Evolutionary conservation across 1,284 basidiomycete genomes (phyloP), one percentile per base, ranked within the genome.

Genomic region (Chiua sp.): DNA sequence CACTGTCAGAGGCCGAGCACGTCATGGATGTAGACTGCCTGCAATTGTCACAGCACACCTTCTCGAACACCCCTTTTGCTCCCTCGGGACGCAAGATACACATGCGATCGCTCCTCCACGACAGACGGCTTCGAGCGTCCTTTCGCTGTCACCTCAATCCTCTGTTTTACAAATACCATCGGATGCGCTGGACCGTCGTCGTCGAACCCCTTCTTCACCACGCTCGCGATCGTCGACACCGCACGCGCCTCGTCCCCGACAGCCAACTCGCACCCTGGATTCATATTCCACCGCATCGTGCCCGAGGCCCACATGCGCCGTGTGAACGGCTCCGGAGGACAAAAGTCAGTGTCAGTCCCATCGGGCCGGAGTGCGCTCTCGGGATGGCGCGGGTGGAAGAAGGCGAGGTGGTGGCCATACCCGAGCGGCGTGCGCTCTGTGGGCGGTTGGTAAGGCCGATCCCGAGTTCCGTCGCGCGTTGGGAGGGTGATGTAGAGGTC

Each of bases 301-400:
- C 93, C 92, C 23, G 89, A 85, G 1, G 90, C 92, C 92, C 93
- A 94, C 92, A 94, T 94, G 22, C 93, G 80, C 48, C 90, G 81
- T 22, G 83, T 82, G 75, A 91, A 94, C 0, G 91, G 92, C 48
- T 81, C 74, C 0, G 93, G 92, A 4, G 93, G 88, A 66, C 86
- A 85, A 59, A 90, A 87, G 58, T 87, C 83, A 3, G 79, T 78
- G 66, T 92, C 88, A 20, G 92, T 93, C 15, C 91, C 91, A 69
- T 94, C 92, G 28, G 77, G 64, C 8, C 87, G 83, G 35, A 94
- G 78, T 15, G 78, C 72, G 11, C 71, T 65, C 65, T 92, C 85
- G 8, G 87, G 82, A 39, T 81, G 82, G 50, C 86, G 81, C 3
- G 86, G 84, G 63, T 92, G 87, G 75, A 93, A 93, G 78, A 91